These are phyloP conservation scores for Dioscorea zingiberensis DNA, from an alignment of 106 monocot species.

Conservation along the genomic window DNA sequence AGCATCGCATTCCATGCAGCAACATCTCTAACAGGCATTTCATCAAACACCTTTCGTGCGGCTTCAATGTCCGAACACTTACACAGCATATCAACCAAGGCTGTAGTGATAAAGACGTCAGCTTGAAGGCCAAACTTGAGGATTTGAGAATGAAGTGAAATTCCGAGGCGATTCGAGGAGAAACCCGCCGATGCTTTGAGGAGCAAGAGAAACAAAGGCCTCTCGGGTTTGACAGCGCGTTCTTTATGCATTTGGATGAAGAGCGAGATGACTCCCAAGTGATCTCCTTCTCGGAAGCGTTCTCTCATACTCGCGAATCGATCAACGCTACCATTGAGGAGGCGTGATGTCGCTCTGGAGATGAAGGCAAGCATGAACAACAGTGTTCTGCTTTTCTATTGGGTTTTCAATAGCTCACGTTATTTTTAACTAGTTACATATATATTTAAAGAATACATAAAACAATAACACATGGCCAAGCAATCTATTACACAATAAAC, in stretches of 20 bases:
- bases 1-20: slow-evolving; percentile 53
- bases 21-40: slow-evolving; percentile 30
- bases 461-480: too few relatives aligned
- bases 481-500: too few relatives aligned
- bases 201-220: slow-evolving; percentile 18
- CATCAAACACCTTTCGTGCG: slow-evolving; percentile 42
- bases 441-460: too few relatives aligned
- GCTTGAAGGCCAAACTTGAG: slow-evolving; percentile 21
- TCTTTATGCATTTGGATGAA: background rate
- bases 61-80: slow-evolving; percentile 1
- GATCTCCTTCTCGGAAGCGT: slow-evolving; percentile 8
- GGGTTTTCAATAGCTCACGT: too few relatives aligned
- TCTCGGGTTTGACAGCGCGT: background rate
- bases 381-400: too few relatives aligned
- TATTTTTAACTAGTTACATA: too few relatives aligned
- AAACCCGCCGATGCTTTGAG: slow-evolving; percentile 21
- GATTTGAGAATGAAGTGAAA: slow-evolving; percentile 25
- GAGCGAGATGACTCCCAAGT: slow-evolving; percentile 11
- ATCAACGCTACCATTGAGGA: too few relatives aligned
- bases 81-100: slow-evolving; percentile 11
- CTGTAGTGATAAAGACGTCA: slow-evolving; percentile 13
- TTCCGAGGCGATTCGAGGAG: background rate
- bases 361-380: too few relatives aligned
- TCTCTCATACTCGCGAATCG: too few relatives aligned
- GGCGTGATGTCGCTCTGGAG: too few relatives aligned